Percentiles rank a stretch among this genome's conserved stretches.
phyloP scores from a whole-genome alignment of 805 yeast genomes.

The Yamadazyma insecticola region DNA sequence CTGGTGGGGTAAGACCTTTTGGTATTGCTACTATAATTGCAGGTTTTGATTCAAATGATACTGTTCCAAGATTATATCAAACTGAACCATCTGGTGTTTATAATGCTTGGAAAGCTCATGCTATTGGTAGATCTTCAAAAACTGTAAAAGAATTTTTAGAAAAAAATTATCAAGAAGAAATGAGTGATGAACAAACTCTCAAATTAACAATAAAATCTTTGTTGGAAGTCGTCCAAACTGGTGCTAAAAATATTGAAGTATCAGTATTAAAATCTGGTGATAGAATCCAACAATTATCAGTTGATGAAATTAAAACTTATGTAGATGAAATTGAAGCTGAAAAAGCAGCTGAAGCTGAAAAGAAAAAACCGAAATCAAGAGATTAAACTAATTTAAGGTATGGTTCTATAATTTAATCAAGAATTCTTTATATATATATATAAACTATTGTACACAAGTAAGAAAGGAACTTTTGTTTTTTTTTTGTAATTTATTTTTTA shows the following conservation, averaged over 20 bases:
- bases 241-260: conserved; percentile 93
- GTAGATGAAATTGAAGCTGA: conserved; percentile 85
- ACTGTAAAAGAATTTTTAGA: conserved; percentile 95
- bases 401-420: conserved; percentile 1
- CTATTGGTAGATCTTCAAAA: conserved; percentile 92
- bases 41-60: conserved; percentile 88
- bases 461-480: not conserved
- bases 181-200: conserved; percentile 65
- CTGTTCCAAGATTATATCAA: conserved; percentile 77
- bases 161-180: conserved; percentile 68
- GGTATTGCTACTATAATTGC: conserved; percentile 94
- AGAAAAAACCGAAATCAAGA: conserved; percentile 46
- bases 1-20: conserved; percentile 98
- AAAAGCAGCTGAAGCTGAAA: conserved; percentile 77
- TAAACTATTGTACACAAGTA: not conserved
- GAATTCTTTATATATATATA: not conserved
- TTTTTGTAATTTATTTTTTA: conserved; percentile 10
- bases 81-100: conserved; percentile 98
- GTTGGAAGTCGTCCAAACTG: conserved; percentile 96
- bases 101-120: conserved; percentile 97
- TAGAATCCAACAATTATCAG: conserved; percentile 52
- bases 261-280: conserved; percentile 75
- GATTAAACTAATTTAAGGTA: conserved; percentile 8
- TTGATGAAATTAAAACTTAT: conserved; percentile 67
- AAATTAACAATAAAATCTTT: conserved; percentile 80